Evolutionary conservation across 1,284 basidiomycete genomes (phyloP), one percentile per base, ranked within the genome.

Genomic region (Ustilago xerochloae): DNA sequence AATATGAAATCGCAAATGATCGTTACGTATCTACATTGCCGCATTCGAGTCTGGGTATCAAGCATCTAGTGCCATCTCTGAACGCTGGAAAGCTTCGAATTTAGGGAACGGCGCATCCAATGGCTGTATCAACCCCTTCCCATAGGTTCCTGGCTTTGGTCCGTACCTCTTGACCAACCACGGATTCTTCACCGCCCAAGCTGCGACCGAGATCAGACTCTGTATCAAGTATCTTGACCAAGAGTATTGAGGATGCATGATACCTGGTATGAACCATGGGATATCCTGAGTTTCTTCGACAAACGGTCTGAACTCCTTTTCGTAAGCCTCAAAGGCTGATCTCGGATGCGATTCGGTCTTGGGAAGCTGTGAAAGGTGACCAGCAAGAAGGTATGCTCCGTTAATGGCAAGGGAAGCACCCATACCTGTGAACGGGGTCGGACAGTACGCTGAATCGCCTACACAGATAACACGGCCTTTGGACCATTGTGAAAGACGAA

Each of bases 371-470:
- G 52, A 60, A 7, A 80, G 49, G 52, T 80, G 59, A 5, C 64
- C 70, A 8, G 77, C 70, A 26, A 80, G 65, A 16, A 72, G 59
- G 48, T 74, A 78, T 6, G 69, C 55, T 13, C 73, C 75, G 12
- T 59, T 29, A 39, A 80, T 63, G 18, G 70, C 76, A 1, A 67
- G 47, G 10, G 69, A 61, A 5, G 78, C 72, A 22, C 78, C 78
- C 69, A 71, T 77, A 9, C 74, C 74, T 7, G 68, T 67, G 28
- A 78, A 55, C 0, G 77, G 77, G 4, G 77, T 77, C 6, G 78
- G 77, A 3, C 63, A 62, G 49, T 75, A 75, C 0, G 74, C 78
- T 6, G 74, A 50, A 33, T 80, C 78, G 12, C 78, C 78, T 1
- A 78, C 12, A 24, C 70, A 70, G 22, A 79, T 68, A 24, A 75